Evolutionary conservation across 176 grass and related monocot species (phyloP).

Genomic region (Oryza meridionalis): DNA sequence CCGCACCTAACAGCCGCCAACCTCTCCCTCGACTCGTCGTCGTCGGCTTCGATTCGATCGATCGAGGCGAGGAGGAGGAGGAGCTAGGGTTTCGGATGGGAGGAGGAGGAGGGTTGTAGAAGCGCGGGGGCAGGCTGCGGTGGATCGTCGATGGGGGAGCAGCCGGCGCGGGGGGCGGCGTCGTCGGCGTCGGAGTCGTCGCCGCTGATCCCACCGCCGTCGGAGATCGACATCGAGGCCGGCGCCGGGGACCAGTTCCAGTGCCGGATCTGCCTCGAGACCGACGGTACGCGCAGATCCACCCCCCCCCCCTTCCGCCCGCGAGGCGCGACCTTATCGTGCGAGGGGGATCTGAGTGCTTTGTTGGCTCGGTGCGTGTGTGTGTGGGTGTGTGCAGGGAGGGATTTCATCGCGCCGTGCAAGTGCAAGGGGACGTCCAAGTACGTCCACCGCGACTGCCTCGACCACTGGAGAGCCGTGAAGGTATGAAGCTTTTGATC

Average conservation of each 20-base stretch:
- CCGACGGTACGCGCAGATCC: conserved; percentile 61
- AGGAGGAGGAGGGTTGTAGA: conserved; percentile 27
- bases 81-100: conserved; percentile 40
- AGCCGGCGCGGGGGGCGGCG: conserved; percentile 36
- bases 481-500: conserved; percentile 51
- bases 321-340: neutral
- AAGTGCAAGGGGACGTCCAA: conserved; percentile 99
- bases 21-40: conserved; percentile 28
- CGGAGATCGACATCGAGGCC: conserved; percentile 92
- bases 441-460: conserved; percentile 98
- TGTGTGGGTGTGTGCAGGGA: conserved; percentile 60
- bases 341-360: conserved; percentile 26
- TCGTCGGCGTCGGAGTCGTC: conserved; percentile 45
- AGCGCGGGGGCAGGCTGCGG: neutral
- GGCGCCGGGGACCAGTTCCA: conserved; percentile 82
- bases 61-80: conserved; percentile 17
- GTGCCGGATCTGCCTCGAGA: conserved; percentile 99
- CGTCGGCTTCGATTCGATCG: conserved; percentile 21
- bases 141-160: conserved; percentile 58
- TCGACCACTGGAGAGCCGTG: conserved; percentile 95
- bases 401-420: conserved; percentile 99
- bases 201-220: conserved; percentile 68
- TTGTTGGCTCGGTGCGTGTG: neutral
- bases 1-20: neutral
- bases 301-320: neutral